Percentiles rank a stretch among this genome's conserved stretches.
These are phyloP conservation scores for Tylopilus sp. DNA, from an alignment of 768 basidiomycete species.

Conservation along the genomic window DNA sequence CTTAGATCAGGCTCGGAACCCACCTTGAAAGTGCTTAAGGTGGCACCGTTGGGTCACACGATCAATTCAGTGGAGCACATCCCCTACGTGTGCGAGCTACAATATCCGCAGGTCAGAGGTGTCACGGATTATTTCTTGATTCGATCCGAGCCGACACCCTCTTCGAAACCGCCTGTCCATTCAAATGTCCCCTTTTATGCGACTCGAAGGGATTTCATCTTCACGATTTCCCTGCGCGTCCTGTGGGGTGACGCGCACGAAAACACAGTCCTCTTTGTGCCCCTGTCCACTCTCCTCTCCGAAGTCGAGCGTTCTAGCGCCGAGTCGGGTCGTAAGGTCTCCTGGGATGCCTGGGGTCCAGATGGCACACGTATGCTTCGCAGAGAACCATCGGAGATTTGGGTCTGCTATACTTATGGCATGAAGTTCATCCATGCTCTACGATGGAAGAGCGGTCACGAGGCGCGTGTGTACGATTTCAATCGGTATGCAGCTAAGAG, in stretches of 20 bases:
- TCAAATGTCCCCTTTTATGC: conserved; percentile 18
- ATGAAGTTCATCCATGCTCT: conserved; percentile 30
- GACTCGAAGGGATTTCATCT: conserved; percentile 29
- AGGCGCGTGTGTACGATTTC: conserved; percentile 33
- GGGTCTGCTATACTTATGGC: conserved; percentile 37
- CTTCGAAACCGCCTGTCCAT: conserved; percentile 18
- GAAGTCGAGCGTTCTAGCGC: conserved; percentile 18
- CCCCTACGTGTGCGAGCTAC: conserved; percentile 24
- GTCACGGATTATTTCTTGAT: conserved; percentile 22
- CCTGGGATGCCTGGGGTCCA: conserved; percentile 35
- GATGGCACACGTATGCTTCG: conserved; percentile 26
- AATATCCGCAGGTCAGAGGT: conserved; percentile 21
- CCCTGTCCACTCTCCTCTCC: conserved; percentile 28
- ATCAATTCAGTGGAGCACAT: conserved; percentile 11
- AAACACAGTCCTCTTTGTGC: conserved; percentile 28
- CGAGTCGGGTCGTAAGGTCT: conserved; percentile 7
- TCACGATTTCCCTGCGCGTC: conserved; percentile 28
- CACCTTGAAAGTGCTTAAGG: conserved; percentile 18
- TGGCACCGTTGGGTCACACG: conserved; percentile 7
- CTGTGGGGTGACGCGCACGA: conserved; percentile 4
- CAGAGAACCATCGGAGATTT: conserved; percentile 26
- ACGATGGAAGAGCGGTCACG: conserved; percentile 17
- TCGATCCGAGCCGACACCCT: conserved; percentile 33
- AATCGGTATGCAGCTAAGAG: conserved; percentile 24
- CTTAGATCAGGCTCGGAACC: conserved; percentile 3